Conservation (phyloP, 2,329 filamentous ascomycete genomes). For the Stenocarpella maydis region DNA sequence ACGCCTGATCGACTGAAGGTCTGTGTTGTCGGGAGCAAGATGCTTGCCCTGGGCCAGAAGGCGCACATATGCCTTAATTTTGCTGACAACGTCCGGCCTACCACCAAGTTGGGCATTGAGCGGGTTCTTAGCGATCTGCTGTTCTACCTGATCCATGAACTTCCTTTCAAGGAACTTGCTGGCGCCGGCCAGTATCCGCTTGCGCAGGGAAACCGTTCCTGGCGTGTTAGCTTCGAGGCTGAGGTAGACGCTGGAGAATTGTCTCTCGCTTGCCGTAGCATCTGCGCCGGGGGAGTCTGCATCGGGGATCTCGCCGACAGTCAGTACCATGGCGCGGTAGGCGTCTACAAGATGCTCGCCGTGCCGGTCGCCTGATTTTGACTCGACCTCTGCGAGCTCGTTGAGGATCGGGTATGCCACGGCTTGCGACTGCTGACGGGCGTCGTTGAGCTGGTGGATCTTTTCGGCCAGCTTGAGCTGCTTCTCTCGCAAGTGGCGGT, state of each 20-base stretch:
- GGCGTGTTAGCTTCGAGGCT: constrained; percentile 74
- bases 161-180: constrained; percentile 81
- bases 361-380: constrained; percentile 73
- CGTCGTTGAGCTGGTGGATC: constrained; percentile 79
- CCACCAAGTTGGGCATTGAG: constrained; percentile 90
- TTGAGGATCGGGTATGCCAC: constrained; percentile 75
- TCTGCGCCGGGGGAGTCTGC: constrained; percentile 66
- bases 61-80: constrained; percentile 91
- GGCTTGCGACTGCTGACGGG: constrained; percentile 66
- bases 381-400: constrained; percentile 79
- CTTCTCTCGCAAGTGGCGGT: constrained; percentile 83
- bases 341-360: constrained; percentile 80
- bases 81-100: constrained; percentile 85
- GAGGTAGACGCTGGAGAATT: constrained; percentile 79
- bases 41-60: constrained; percentile 83
- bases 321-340: constrained; percentile 81
- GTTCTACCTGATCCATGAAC: constrained; percentile 81
- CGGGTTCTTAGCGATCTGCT: constrained; percentile 81
- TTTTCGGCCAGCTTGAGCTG: constrained; percentile 83
- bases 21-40: constrained; percentile 80
- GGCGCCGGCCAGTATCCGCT: constrained; percentile 81
- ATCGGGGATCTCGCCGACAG: constrained; percentile 76
- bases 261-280: constrained; percentile 75
- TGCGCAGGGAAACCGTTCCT: constrained; percentile 73
- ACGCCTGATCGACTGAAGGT: constrained; percentile 65